phyloP scores from a whole-genome alignment of 2,329 filamentous ascomycete species.

The Pseudocercospora pini-densiflorae region DNA sequence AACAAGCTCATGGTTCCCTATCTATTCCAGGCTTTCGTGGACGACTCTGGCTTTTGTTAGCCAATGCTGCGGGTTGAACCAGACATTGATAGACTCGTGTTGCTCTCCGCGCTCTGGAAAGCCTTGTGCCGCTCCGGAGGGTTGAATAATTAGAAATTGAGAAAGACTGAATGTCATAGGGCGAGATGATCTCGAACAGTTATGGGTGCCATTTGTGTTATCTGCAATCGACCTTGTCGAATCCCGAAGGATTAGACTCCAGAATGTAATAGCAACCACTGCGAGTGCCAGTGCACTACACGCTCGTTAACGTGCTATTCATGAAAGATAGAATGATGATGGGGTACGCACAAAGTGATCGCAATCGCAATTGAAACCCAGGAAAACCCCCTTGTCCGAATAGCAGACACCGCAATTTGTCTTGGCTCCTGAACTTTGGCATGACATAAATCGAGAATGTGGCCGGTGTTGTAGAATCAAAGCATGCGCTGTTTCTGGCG shows the following conservation, averaged over 20 bases:
- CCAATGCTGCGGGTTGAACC: no score
- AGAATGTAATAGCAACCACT: neutral
- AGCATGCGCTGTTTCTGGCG: neutral
- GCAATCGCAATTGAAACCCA: slow-evolving; percentile 1
- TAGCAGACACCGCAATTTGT: neutral
- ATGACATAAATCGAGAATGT: neutral
- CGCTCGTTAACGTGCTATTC: neutral
- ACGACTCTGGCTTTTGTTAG: no score
- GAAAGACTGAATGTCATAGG: no score
- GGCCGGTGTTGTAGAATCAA: neutral
- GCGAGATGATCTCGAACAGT: neutral
- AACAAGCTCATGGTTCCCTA: no score
- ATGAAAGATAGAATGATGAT: neutral
- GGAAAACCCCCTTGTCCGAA: neutral
- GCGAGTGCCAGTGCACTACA: neutral
- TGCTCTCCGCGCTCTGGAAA: no score
- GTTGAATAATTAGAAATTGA: no score
- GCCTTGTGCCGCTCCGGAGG: no score
- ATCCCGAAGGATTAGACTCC: neutral
- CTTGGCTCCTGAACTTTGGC: neutral
- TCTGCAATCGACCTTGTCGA: neutral
- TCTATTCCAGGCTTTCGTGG: no score
- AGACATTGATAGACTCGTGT: no score
- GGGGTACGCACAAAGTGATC: neutral
- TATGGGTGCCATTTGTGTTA: neutral